Evolutionary conservation across 805 yeast species (phyloP), one percentile per base, ranked within the genome.

Genomic region (Ogataea chonburiensis): DNA sequence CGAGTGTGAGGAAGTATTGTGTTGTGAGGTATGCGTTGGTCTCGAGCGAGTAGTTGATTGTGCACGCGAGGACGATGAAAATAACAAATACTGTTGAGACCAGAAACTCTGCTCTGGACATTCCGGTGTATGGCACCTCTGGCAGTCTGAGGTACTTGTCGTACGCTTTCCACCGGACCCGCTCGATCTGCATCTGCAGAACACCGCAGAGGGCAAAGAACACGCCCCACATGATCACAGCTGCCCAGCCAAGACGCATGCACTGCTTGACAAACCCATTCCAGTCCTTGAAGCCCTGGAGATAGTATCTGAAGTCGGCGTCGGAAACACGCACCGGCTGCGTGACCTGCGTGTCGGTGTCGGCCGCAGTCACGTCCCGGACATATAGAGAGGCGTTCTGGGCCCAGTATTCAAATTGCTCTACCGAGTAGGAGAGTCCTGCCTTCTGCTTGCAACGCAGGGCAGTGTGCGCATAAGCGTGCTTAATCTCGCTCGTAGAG

Each of bases 231-330:
- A 55, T 69, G 38, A 65, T 65, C 17, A 67, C 54, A 24, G 56
- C 50, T n/a, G 73, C 75, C 74, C 74, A 70, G 8, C 70, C 72
- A 34, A 61, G 61, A 50, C 67, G 42, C 27, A 48, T 69, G 13
- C 70, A 63, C 31, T 64, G 53, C 17, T 56, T 40, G 7, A 68
- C 67, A 21, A 61, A 64, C 5, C 59, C 54, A 16, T 64, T 59
- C 26, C 52, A 61, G 32, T 67, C 66, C 33, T 62, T 58, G 44
- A 66, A 66, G 5, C 64, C 59, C 7, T 42, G 33, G 28, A 53
- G 54, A 34, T 63, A 67, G 37, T 58, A 63, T 5, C 41, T 53
- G 37, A 58, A 67, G 7, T 50, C 56, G 1, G 60, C 52, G 17
- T 46, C 48, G 22, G 63, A 55, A 3, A 64, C 63, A 13, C 40